These are phyloP conservation scores for Sanghuangporus weigelae DNA, from an alignment of 1,284 basidiomycete species.

Conservation along the genomic window DNA sequence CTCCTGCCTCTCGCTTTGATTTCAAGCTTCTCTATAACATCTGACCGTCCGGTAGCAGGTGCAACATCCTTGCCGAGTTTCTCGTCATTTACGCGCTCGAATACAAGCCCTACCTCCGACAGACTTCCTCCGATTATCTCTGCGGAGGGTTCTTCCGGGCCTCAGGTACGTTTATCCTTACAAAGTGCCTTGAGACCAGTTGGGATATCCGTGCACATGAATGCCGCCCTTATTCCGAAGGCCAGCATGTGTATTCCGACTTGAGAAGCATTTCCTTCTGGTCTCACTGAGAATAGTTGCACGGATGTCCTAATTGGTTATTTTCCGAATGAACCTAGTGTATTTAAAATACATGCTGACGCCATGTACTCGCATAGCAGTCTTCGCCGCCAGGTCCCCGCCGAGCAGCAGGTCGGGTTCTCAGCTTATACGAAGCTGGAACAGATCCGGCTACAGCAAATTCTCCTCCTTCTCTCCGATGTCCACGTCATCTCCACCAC, in stretches of 20 bases:
- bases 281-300: neutral
- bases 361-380: neutral
- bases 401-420: conserved; percentile 38
- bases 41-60: conserved; percentile 7
- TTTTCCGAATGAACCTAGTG: neutral
- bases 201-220: neutral
- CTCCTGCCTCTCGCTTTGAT: conserved; percentile 34
- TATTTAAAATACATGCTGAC: neutral
- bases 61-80: conserved; percentile 16
- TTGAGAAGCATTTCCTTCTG: neutral
- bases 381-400: conserved; percentile 7
- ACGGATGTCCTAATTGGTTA: neutral
- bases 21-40: conserved; percentile 23
- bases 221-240: neutral
- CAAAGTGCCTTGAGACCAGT: neutral
- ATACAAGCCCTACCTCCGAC: conserved; percentile 11
- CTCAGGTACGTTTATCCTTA: conserved; percentile 10
- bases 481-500: conserved; percentile 65
- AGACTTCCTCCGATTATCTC: conserved; percentile 15
- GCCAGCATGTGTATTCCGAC: neutral
- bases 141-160: neutral
- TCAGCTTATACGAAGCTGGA: conserved; percentile 51
- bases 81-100: conserved; percentile 14
- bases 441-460: conserved; percentile 58
- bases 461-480: conserved; percentile 57